Evolutionary conservation across 1,139 yeast species (phyloP), one percentile per base, ranked within the genome.

Genomic region (Kodamaea derodonti): DNA sequence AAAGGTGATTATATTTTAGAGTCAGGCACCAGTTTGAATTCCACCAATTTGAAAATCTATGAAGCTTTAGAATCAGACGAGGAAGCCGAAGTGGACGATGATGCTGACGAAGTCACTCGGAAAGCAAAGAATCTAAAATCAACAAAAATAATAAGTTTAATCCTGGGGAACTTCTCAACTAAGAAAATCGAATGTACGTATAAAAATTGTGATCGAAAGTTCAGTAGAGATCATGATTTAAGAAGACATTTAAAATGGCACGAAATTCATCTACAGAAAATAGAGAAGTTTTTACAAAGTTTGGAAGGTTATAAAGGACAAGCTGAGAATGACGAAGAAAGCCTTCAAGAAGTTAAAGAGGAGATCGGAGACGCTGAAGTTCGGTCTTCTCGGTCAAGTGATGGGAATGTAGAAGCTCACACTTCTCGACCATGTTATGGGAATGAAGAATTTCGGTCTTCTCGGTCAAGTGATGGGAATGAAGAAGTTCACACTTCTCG

Each of bases 191-290:
- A 50, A 0, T 79, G 86, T 46, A 71, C 78, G 1, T 67, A 60
- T 37, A 50, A 46, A 13, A 64, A 64, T 31, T 80, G 86, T 49
- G 57, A 51, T 20, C 56, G 82, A 26, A 54, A 52, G 20, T 79
- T 78, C 47, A 56, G 65, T 14, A 58, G 70, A 38, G 65, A 67
- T 0, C 65, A 68, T 44, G 83, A 78, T 47, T 52, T 77, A 24
- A 50, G 54, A 15, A 61, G 83, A 31, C 86, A 80, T 49, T 44
- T 78, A 32, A 56, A 52, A 27, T 76, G 83, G 82, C 85, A 79
- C 48, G 63, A 65, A 9, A 56, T 57, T 15, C 65, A 66, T 24
- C 46, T 61, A 38, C 43, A 42, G 29, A 61, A 56, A 42, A 57
- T 69, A 10, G 65, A 63, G 35, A 41, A 41, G 8, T 68, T 58